A percentile compares a stretch with the other conserved stretches of the same genome.
Conservation (phyloP, 257 asterid species). For the Fraxinus cuspidata region DNA sequence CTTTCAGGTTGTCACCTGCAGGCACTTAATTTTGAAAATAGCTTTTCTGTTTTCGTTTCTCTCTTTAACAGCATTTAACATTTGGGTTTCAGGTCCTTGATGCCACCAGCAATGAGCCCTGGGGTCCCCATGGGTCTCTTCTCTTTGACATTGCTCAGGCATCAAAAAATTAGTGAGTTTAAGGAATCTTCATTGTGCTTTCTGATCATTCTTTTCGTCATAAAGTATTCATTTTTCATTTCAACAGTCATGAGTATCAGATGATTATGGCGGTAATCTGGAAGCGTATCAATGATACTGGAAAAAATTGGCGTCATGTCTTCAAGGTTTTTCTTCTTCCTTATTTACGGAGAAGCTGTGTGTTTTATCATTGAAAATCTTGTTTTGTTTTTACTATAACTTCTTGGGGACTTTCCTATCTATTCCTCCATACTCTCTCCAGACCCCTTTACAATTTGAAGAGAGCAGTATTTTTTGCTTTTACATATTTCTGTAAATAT, state of each 20-base stretch:
- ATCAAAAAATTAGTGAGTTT: constrained; percentile 73
- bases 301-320: constrained; percentile 96
- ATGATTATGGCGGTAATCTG: constrained; percentile 89
- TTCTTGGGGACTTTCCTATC: background rate
- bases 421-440: background rate
- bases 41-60: constrained; percentile 13
- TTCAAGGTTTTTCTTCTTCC: constrained; percentile 68
- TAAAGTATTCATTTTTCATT: constrained; percentile 26
- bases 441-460: background rate
- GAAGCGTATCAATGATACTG: constrained; percentile 95
- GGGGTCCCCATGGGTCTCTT: constrained; percentile 97
- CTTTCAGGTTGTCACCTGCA: background rate
- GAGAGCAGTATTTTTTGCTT: background rate
- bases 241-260: constrained; percentile 82
- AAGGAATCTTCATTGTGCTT: background rate
- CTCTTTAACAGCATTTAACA: background rate
- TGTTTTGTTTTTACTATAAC: background rate
- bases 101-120: constrained; percentile 96
- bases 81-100: constrained; percentile 77
- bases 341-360: background rate
- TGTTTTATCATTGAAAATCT: background rate
- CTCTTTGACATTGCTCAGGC: constrained; percentile 96
- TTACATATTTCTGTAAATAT: background rate
- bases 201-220: background rate
- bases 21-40: background rate